Percentiles rank a stretch among this genome's conserved stretches.
phyloP scores from a whole-genome alignment of 2,329 filamentous ascomycete genomes.

The Xylariaceae sp. region DNA sequence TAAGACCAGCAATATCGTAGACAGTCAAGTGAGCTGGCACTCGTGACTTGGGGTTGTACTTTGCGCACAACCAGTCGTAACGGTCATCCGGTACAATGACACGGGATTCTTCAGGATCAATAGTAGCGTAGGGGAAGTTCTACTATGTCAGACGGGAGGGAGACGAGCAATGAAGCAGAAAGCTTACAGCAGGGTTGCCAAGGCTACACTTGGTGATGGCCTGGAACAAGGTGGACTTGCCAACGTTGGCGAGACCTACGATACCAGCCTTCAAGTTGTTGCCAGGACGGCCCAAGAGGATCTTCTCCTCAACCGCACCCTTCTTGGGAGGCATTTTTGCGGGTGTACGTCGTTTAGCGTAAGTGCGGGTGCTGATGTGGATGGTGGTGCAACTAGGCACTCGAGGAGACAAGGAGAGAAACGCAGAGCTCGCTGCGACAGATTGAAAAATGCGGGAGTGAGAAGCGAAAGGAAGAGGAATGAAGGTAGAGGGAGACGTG shows the following conservation, averaged over 20 bases:
- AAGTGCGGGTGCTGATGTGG: slow-evolving; percentile 49
- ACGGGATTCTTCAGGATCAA: slow-evolving; percentile 96
- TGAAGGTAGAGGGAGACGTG: slow-evolving; percentile 42
- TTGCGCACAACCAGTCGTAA: slow-evolving; percentile 91
- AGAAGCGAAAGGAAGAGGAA: slow-evolving; percentile 51
- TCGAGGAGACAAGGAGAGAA: slow-evolving; percentile 40
- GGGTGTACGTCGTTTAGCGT: slow-evolving; percentile 55
- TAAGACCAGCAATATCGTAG: slow-evolving; percentile 97
- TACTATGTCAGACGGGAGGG: slow-evolving; percentile 39
- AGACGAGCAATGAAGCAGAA: slow-evolving; percentile 31
- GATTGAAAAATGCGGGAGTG: slow-evolving; percentile 43
- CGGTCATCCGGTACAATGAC: slow-evolving; percentile 95
- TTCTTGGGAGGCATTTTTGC: slow-evolving; percentile 94
- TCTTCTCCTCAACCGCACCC: slow-evolving; percentile 84
- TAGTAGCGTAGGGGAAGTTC: slow-evolving; percentile 99
- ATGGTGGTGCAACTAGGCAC: slow-evolving; percentile 48
- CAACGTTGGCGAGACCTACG: slow-evolving; percentile 98
- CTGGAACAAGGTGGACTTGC: slow-evolving; percentile 99
- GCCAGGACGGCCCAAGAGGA: slow-evolving; percentile 89
- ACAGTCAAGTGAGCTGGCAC: slow-evolving; percentile 98
- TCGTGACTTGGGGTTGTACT: slow-evolving; percentile 95
- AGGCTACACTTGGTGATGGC: slow-evolving; percentile 96
- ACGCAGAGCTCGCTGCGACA: slow-evolving; percentile 65
- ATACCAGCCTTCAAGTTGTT: slow-evolving; percentile 99
- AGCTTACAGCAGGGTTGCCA: slow-evolving; percentile 88